These are phyloP conservation scores for Rhizopogon vesiculosus DNA, from an alignment of 768 basidiomycete genomes.

Conservation along the genomic window DNA sequence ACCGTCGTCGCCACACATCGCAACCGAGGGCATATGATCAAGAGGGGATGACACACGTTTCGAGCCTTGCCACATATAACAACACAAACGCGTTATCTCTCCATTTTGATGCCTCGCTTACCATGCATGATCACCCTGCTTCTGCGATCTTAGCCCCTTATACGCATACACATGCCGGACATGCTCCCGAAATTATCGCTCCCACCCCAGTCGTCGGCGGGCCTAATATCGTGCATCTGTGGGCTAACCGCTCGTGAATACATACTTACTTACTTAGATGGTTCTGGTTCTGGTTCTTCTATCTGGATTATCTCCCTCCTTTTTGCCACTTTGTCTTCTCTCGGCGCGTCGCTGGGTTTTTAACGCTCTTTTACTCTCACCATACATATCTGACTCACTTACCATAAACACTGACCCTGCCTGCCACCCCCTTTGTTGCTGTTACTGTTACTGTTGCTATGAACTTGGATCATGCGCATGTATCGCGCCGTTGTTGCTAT, in stretches of 20 bases:
- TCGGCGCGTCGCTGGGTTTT: background rate
- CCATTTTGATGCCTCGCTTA: constrained; percentile 31
- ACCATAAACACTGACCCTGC: constrained; percentile 13
- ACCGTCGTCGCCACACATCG: constrained; percentile 16
- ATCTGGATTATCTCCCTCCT: background rate
- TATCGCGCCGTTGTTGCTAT: no score
- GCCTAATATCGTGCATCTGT: constrained; percentile 28
- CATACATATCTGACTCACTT: background rate
- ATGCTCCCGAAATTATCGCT: constrained; percentile 26
- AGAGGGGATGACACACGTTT: background rate
- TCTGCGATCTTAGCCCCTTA: constrained; percentile 17
- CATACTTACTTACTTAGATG: background rate
- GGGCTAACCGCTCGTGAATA: constrained; percentile 27
- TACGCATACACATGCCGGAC: constrained; percentile 2
- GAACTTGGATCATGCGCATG: background rate
- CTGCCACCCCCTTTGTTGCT: background rate
- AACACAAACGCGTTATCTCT: constrained; percentile 27
- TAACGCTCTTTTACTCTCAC: background rate
- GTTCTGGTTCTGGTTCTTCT: background rate
- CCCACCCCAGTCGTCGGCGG: constrained; percentile 30
- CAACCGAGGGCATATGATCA: constrained; percentile 8
- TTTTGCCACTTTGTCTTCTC: background rate
- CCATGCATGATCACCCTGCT: constrained; percentile 18
- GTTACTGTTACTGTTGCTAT: constrained; percentile 3
- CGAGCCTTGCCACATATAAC: constrained; percentile 16